Conservation (phyloP, 23 red algal species). For the Gracilaria gracilis region DNA sequence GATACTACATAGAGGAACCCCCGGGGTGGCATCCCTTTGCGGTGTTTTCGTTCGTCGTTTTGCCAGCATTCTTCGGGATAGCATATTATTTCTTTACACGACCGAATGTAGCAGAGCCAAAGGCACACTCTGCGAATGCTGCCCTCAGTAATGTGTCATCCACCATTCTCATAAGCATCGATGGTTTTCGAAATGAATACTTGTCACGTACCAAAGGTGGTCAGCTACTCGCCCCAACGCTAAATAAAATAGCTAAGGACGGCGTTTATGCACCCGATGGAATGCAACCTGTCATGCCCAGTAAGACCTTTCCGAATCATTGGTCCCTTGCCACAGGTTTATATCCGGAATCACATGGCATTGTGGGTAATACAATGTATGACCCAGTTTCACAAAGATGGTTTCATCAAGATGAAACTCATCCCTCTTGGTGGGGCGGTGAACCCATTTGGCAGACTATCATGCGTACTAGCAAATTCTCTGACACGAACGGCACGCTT, state of each 20-base stretch:
- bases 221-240: slow-evolving; percentile 57
- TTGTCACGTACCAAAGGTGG: slow-evolving; percentile 39
- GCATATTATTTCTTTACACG: slow-evolving; percentile 24
- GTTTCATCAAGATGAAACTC: slow-evolving; percentile 62
- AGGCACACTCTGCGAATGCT: background rate
- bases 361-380: slow-evolving; percentile 80
- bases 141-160: background rate
- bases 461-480: slow-evolving; percentile 10
- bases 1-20: slow-evolving; percentile 20
- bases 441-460: slow-evolving; percentile 81
- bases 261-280: slow-evolving; percentile 62
- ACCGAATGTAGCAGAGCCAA: background rate
- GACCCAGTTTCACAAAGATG: slow-evolving; percentile 47
- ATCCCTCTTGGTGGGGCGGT: slow-evolving; percentile 73
- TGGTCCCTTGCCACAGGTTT: slow-evolving; percentile 77
- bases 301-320: slow-evolving; percentile 83
- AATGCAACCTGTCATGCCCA: slow-evolving; percentile 87
- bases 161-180: slow-evolving; percentile 74
- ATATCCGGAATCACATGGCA: slow-evolving; percentile 75
- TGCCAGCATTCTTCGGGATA: slow-evolving; percentile 15
- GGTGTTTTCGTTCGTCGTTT: slow-evolving; percentile 31
- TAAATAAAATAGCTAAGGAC: slow-evolving; percentile 32
- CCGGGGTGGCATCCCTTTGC: background rate
- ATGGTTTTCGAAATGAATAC: slow-evolving; percentile 87
- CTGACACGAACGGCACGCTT: background rate